Evolutionary conservation across 208 protist genomes (phyloP), one percentile per base, ranked within the genome.

Genomic region (Balamuthia mandrillaris): DNA sequence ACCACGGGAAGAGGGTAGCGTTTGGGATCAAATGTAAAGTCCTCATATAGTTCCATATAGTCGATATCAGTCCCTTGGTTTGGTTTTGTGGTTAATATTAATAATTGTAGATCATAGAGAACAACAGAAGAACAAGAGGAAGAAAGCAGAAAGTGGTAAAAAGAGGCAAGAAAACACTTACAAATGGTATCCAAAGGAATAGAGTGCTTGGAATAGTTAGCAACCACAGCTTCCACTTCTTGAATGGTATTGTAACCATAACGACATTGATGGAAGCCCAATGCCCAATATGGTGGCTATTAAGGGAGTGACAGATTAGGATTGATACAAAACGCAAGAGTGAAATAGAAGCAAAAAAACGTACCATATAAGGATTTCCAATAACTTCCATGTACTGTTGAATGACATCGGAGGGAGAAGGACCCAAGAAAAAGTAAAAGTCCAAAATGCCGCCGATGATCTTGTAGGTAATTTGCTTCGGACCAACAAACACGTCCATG

Each of bases 141-240:
- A 44, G 29, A 9, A 37, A 45, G 21, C n/a, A 77, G 14, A 3
- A 41, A 58, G 29, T 27, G 12, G 10, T 70, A 27, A 5, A 24
- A 79, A 18, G 21, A 68, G 27, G 16, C 16, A 52, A 24, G 18
- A 70, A 42, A 21, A 16, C 27, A 60, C 0, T 21, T 78, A 85
- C 92, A 96, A 44, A 95, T 91, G 49, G 77, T 87, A 41, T 96
- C 94, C 0, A 96, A 84, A 12, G 95, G 95, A 29, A 97, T 88
- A 12, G 88, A 16, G 41, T 87, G 27, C n/a, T 65, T 58, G 4
- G 42, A 39, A 42, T 94, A 96, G 12, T 87, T 47, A 0, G 42
- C 7, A 21, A 96, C 92, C 24, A 95, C 93, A 4, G 47, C 18
- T 12, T 84, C 21, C 3, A 88, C 65, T 27, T 90, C 81, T 31